Conservation (phyloP, 371 early-diverging fungal species). For the Nosema muscidifuracis region DNA sequence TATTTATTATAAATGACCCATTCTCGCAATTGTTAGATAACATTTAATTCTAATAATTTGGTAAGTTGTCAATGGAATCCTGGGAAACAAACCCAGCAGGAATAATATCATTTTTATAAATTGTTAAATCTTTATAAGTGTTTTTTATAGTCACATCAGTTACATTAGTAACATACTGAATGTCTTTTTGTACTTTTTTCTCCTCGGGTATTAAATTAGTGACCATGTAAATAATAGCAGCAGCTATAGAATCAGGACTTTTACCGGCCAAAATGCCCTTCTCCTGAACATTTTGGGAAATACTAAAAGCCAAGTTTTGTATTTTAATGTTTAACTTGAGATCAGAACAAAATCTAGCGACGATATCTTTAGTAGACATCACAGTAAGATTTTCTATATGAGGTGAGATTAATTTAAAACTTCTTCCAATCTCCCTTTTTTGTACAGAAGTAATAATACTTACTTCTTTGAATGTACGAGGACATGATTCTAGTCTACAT, state of each 20-base stretch:
- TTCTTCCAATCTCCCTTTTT: slow-evolving; percentile 62
- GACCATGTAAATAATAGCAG: slow-evolving; percentile 64
- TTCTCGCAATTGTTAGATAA: too few relatives aligned
- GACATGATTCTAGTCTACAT: slow-evolving; percentile 78
- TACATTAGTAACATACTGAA: slow-evolving; percentile 62
- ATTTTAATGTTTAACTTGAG: slow-evolving; percentile 59
- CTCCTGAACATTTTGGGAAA: slow-evolving; percentile 53
- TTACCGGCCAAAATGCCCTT: slow-evolving; percentile 62
- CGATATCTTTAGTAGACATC: slow-evolving; percentile 65
- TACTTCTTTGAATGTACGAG: slow-evolving; percentile 93
- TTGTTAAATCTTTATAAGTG: slow-evolving; percentile 63
- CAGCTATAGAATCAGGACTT: slow-evolving; percentile 64
- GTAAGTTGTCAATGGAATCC: slow-evolving; percentile 51
- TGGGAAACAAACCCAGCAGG: slow-evolving; percentile 56
- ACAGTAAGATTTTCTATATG: slow-evolving; percentile 59
- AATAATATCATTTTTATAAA: slow-evolving; percentile 58
- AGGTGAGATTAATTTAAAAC: slow-evolving; percentile 63
- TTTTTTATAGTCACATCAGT: slow-evolving; percentile 65
- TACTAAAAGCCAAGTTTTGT: slow-evolving; percentile 58
- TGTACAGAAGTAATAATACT: slow-evolving; percentile 78
- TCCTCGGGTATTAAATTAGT: slow-evolving; percentile 59
- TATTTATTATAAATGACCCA: too few relatives aligned
- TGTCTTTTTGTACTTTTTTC: slow-evolving; percentile 58
- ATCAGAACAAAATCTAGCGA: slow-evolving; percentile 64
- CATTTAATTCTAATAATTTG: slow-evolving; percentile 50